A percentile compares a stretch with the other conserved stretches of the same genome.
phyloP scores from a whole-genome alignment of 2,329 filamentous ascomycete genomes.

The Fusarium decemcellulare region DNA sequence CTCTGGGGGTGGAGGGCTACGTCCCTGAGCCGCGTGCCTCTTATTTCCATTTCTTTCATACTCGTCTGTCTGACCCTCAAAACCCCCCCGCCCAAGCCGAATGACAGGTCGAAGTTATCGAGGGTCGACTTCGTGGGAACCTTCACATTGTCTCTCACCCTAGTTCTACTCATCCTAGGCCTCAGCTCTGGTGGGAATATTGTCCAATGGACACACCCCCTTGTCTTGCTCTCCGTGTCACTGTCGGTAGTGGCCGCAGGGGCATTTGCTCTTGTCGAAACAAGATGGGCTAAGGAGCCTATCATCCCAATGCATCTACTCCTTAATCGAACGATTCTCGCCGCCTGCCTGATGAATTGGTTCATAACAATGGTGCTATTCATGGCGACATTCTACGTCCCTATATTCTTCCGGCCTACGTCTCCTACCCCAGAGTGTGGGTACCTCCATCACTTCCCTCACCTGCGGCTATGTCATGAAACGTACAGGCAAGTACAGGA shows the following conservation, averaged over 20 bases:
- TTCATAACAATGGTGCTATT: conserved; percentile 81
- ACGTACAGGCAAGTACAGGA: conserved; percentile 74
- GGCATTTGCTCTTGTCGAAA: conserved; percentile 76
- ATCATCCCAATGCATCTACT: conserved; percentile 84
- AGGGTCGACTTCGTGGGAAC: conserved; percentile 83
- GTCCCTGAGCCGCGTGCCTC: conserved; percentile 1
- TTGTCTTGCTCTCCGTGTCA: conserved; percentile 74
- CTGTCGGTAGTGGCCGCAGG: conserved; percentile 71
- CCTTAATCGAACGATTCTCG: conserved; percentile 76
- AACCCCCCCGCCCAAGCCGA: conserved; percentile 75
- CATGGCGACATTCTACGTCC: conserved; percentile 66
- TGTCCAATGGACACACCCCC: conserved; percentile 81
- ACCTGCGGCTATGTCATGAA: conserved; percentile 79
- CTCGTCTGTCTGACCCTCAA: conserved; percentile 3
- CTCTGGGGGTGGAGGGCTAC: conserved; percentile 9
- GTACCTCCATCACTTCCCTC: conserved; percentile 76
- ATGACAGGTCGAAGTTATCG: conserved; percentile 73
- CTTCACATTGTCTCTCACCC: conserved; percentile 69
- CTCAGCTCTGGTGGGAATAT: conserved; percentile 83
- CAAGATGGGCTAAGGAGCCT: conserved; percentile 70
- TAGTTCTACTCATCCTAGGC: conserved; percentile 79
- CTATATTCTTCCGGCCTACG: conserved; percentile 80
- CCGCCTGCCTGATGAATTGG: conserved; percentile 80
- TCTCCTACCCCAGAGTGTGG: conserved; percentile 77
- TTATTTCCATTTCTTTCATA: not conserved